Percentiles rank a stretch among this genome's conserved stretches.
Evolutionary conservation across 805 yeast genomes (phyloP).

Genomic region (Candida suzukii): DNA sequence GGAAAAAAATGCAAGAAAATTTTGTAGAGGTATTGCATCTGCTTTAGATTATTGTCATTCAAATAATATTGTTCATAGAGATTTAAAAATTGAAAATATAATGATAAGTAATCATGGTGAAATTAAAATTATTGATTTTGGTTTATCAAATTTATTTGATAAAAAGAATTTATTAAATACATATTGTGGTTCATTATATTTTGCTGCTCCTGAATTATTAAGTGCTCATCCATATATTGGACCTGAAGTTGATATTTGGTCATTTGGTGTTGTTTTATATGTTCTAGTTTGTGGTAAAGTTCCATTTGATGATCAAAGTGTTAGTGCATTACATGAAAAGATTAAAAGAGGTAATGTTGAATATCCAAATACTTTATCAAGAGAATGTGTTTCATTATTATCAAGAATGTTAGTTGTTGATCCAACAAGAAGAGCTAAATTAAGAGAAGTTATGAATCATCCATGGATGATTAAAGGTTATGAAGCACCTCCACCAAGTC

Average conservation of each 20-base stretch:
- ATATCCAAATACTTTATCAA: conserved; percentile 76
- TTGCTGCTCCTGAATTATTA: conserved; percentile 96
- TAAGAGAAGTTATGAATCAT: conserved; percentile 74
- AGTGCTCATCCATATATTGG: conserved; percentile 91
- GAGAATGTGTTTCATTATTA: conserved; percentile 72
- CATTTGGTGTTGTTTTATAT: conserved; percentile 92
- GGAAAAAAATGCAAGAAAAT: conserved; percentile 90
- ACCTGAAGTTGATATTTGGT: conserved; percentile 98
- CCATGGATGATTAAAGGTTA: conserved; percentile 95
- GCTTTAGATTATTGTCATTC: conserved; percentile 92
- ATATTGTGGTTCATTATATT: conserved; percentile 93
- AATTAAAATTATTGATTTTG: conserved; percentile 93
- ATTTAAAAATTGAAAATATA: conserved; percentile 91
- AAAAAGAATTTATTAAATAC: conserved; percentile 72
- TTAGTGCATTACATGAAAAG: conserved; percentile 85
- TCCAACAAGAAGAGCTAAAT: conserved; percentile 70
- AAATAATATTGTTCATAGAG: conserved; percentile 94
- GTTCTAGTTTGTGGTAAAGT: conserved; percentile 97
- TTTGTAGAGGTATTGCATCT: conserved; percentile 89
- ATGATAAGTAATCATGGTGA: conserved; percentile 93
- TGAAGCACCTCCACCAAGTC: conserved; percentile 63
- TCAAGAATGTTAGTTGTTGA: conserved; percentile 90
- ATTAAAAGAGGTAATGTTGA: conserved; percentile 90
- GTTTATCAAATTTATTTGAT: conserved; percentile 81
- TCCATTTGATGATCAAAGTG: conserved; percentile 94